A percentile compares a stretch with the other conserved stretches of the same genome.
phyloP scores from a whole-genome alignment of 352 stramenopile genomes.

The Phytophthora vignae region DNA sequence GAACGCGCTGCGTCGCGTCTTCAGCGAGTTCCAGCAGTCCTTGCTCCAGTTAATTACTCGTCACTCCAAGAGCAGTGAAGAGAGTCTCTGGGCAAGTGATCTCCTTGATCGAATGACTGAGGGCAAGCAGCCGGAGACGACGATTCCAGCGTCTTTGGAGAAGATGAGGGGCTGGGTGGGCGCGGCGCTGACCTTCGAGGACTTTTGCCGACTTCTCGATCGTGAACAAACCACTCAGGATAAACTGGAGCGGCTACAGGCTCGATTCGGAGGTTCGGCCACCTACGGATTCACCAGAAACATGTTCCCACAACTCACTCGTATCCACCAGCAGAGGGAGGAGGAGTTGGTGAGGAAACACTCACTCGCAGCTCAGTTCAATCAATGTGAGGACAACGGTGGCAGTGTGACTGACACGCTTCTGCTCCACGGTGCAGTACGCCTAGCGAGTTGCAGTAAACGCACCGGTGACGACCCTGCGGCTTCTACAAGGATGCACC shows the following conservation, averaged over 20 bases:
- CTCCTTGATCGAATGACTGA: constrained; percentile 11
- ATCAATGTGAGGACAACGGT: constrained; percentile 23
- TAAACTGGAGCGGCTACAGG: constrained; percentile 40
- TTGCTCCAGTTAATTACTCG: constrained; percentile 40
- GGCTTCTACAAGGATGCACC: constrained; percentile 7
- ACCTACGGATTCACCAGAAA: not conserved
- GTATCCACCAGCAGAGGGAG: constrained; percentile 20
- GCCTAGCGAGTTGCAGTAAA: constrained; percentile 6
- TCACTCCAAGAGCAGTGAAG: constrained; percentile 36
- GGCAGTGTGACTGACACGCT: constrained; percentile 1
- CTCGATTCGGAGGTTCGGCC: constrained; percentile 21
- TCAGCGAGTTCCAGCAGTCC: constrained; percentile 37
- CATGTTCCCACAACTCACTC: constrained; percentile 18
- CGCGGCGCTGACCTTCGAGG: constrained; percentile 32
- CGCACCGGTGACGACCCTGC: constrained; percentile 4
- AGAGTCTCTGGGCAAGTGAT: constrained; percentile 41
- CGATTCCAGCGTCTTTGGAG: constrained; percentile 29
- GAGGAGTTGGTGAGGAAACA: not conserved
- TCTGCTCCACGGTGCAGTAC: constrained; percentile 22
- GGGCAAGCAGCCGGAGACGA: constrained; percentile 1
- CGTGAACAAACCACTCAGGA: constrained; percentile 35
- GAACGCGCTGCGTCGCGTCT: constrained; percentile 24
- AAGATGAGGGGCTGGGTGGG: constrained; percentile 39
- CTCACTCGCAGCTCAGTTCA: constrained; percentile 4
- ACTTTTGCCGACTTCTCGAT: constrained; percentile 39